phyloP scores from a whole-genome alignment of 108 stramenopile genomes.

The Cyclostephanos tholiformis region DNA sequence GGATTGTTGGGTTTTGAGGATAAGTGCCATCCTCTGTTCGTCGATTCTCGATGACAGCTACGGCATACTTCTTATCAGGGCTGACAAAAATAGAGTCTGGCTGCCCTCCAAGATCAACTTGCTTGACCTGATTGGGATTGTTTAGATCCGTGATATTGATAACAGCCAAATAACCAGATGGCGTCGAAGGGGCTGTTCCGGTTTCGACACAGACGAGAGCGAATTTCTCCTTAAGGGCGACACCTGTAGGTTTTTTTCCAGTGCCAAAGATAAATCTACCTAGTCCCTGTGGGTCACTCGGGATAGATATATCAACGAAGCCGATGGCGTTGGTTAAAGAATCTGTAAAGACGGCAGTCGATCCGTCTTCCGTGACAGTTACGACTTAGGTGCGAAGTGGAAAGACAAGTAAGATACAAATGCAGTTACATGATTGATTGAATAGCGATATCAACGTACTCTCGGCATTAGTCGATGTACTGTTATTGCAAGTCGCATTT shows the following conservation, averaged over 20 bases:
- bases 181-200: slow-evolving; percentile 46
- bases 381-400: slow-evolving; percentile 7
- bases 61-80: slow-evolving; percentile 53
- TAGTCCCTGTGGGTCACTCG: slow-evolving; percentile 38
- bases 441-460: too few relatives aligned
- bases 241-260: slow-evolving; percentile 77
- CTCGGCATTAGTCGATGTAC: background rate
- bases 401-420: slow-evolving; percentile 32
- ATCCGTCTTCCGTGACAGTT: slow-evolving; percentile 52
- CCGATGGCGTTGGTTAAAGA: slow-evolving; percentile 40
- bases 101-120: slow-evolving; percentile 59
- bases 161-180: slow-evolving; percentile 49
- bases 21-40: slow-evolving; percentile 67
- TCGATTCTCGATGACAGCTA: slow-evolving; percentile 73
- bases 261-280: slow-evolving; percentile 41
- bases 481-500: background rate
- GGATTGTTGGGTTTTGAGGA: slow-evolving; percentile 42
- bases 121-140: slow-evolving; percentile 23
- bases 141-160: slow-evolving; percentile 34
- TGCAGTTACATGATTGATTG: slow-evolving; percentile 39
- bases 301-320: slow-evolving; percentile 65
- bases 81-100: slow-evolving; percentile 62
- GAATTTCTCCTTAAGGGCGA: slow-evolving; percentile 52
- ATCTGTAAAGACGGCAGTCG: slow-evolving; percentile 61
- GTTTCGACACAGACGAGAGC: slow-evolving; percentile 64